Evolutionary conservation across 345 rosid genomes (phyloP).

Genomic region (Erodium maritimum): DNA sequence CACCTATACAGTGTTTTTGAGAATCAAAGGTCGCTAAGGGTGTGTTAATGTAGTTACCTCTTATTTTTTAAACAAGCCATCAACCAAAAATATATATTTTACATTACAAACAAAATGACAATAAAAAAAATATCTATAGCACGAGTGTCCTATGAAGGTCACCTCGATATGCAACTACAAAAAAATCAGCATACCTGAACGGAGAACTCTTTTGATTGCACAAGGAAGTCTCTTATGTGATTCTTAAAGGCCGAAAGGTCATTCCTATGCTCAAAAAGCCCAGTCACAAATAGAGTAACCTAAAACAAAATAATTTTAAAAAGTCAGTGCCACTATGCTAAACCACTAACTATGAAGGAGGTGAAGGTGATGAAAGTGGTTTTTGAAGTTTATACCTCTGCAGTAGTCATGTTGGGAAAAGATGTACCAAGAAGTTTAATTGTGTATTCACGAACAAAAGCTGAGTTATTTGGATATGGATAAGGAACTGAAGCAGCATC

Average conservation of each 20-base stretch:
- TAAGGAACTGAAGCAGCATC: slow-evolving; percentile 63
- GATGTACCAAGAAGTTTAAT: slow-evolving; percentile 85
- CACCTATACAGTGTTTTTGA: no score
- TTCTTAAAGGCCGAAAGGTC: slow-evolving; percentile 72
- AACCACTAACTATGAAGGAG: background rate
- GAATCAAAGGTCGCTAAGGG: no score
- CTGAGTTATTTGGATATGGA: slow-evolving; percentile 60
- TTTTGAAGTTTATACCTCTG: slow-evolving; percentile 41
- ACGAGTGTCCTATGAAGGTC: no score
- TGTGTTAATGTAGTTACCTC: no score
- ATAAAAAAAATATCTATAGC: no score
- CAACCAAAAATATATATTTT: no score
- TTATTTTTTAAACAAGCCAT: no score
- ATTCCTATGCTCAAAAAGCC: slow-evolving; percentile 69
- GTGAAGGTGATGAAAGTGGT: background rate
- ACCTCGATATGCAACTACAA: background rate
- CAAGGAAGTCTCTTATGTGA: slow-evolving; percentile 91
- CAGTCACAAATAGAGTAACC: slow-evolving; percentile 85
- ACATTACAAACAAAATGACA: no score
- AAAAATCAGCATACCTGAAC: slow-evolving; percentile 47
- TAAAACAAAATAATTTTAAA: no score
- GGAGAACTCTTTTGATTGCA: slow-evolving; percentile 74
- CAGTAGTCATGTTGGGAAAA: slow-evolving; percentile 86
- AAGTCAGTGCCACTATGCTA: background rate
- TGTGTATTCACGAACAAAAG: slow-evolving; percentile 83